phyloP scores from a whole-genome alignment of 352 stramenopile species.

The Ophiocytium majus region DNA sequence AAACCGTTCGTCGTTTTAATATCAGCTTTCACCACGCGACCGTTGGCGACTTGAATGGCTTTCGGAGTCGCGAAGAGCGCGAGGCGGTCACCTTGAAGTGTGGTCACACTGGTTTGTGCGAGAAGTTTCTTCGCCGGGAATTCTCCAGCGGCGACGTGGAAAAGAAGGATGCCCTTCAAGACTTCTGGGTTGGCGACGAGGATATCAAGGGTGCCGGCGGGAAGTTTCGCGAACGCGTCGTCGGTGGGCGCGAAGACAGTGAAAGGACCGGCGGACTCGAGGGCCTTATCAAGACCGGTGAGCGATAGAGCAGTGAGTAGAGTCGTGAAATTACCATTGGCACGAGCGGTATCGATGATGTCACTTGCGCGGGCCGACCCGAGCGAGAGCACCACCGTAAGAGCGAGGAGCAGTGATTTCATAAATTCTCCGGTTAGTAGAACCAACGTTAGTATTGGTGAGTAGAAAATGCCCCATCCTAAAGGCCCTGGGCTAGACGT shows the following conservation, averaged over 20 bases:
- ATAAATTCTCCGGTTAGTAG: too few relatives aligned
- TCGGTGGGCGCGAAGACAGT: conserved; percentile 54
- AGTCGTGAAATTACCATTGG: background rate
- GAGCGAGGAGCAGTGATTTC: too few relatives aligned
- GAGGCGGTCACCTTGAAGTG: background rate
- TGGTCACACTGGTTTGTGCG: background rate
- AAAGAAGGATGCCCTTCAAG: background rate
- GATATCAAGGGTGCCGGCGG: conserved; percentile 44
- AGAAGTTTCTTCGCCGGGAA: background rate
- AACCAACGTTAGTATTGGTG: too few relatives aligned
- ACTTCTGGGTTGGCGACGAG: conserved; percentile 50
- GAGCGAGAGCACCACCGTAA: too few relatives aligned
- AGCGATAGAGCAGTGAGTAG: background rate
- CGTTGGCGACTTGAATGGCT: background rate
- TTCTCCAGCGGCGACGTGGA: background rate
- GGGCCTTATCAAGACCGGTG: background rate
- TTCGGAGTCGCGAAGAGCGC: background rate
- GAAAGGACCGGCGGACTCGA: conserved; percentile 22
- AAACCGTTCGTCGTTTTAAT: background rate
- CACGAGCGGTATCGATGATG: background rate
- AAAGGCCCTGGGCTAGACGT: too few relatives aligned
- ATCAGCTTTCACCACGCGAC: background rate
- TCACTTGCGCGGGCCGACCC: too few relatives aligned
- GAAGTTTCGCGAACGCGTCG: conserved; percentile 56
- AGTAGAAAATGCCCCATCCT: too few relatives aligned